Conservation (phyloP, 768 basidiomycete genomes). For the Podaxis sp. region DNA sequence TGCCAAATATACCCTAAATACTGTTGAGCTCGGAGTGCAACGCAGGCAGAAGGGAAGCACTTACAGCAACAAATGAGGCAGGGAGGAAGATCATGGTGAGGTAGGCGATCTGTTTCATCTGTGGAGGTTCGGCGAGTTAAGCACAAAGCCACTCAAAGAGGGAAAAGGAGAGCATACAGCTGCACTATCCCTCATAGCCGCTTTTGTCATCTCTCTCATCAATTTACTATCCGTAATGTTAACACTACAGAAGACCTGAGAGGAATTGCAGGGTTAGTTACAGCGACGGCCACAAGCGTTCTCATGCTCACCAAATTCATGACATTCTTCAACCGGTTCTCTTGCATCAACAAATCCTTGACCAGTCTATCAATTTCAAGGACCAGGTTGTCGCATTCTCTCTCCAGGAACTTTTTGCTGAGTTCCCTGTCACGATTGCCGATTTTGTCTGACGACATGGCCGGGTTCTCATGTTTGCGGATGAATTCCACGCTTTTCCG, state of each 20-base stretch:
- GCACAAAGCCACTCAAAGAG: neutral
- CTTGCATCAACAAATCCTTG: slow-evolving; percentile 41
- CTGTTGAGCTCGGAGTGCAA: neutral
- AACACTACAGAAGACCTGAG: slow-evolving; percentile 58
- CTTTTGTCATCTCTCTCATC: slow-evolving; percentile 54
- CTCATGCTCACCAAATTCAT: slow-evolving; percentile 43
- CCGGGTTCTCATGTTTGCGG: slow-evolving; percentile 49
- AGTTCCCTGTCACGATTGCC: slow-evolving; percentile 26
- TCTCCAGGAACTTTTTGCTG: slow-evolving; percentile 34
- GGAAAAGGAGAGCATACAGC: slow-evolving; percentile 13
- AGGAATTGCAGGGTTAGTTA: neutral
- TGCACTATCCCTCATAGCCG: slow-evolving; percentile 48
- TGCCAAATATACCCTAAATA: slow-evolving; percentile 53
- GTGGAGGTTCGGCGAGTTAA: neutral
- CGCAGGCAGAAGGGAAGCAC: slow-evolving; percentile 16
- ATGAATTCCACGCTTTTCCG: slow-evolving; percentile 52
- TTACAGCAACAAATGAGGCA: slow-evolving; percentile 50
- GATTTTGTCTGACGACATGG: slow-evolving; percentile 36
- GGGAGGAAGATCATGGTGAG: slow-evolving; percentile 64
- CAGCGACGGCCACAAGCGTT: neutral
- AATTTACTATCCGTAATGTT: slow-evolving; percentile 55
- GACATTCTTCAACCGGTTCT: slow-evolving; percentile 50
- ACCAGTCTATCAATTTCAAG: slow-evolving; percentile 51
- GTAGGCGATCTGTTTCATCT: slow-evolving; percentile 61
- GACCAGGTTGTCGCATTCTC: slow-evolving; percentile 51